Conservation (phyloP, 352 stramenopile genomes). For the Pythium brachiatum region DNA sequence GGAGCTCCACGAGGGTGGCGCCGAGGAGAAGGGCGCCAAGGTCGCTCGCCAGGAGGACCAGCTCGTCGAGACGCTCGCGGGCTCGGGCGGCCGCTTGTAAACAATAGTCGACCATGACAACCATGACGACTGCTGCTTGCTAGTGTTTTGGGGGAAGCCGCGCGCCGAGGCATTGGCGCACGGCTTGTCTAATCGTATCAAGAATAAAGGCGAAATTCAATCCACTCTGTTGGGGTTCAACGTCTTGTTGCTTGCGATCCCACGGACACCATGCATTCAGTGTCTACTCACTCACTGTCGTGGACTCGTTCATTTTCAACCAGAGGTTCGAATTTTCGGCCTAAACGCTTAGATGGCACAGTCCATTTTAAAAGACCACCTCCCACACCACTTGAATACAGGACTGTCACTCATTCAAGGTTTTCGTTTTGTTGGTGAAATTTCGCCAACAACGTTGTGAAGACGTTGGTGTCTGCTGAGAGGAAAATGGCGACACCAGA, state of each 20-base stretch:
- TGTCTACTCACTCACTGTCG: neutral
- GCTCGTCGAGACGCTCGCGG: conserved; percentile 85
- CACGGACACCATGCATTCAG: neutral
- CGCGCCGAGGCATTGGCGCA: conserved; percentile 22
- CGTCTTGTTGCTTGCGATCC: neutral
- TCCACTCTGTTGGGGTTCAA: conserved; percentile 6
- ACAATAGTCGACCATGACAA: conserved; percentile 12
- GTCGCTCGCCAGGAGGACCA: conserved; percentile 85
- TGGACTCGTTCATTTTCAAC: neutral
- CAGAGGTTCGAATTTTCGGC: neutral
- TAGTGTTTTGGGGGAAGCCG: conserved; percentile 25
- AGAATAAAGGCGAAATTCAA: conserved; percentile 87
- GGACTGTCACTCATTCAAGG: neutral
- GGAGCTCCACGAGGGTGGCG: conserved; percentile 98
- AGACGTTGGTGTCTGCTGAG: neutral
- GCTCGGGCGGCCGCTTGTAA: conserved; percentile 89
- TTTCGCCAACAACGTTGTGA: neutral
- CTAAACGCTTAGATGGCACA: no score
- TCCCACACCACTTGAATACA: neutral
- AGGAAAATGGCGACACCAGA: conserved; percentile 35
- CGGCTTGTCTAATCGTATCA: conserved; percentile 65
- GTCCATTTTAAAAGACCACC: no score
- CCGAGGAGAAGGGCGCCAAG: conserved; percentile 91
- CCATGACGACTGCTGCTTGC: conserved; percentile 15
- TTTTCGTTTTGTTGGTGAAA: neutral